Percentiles rank a stretch among this genome's conserved stretches.
phyloP scores from a whole-genome alignment of 2,329 filamentous ascomycete genomes.

The Ilyonectria robusta region DNA sequence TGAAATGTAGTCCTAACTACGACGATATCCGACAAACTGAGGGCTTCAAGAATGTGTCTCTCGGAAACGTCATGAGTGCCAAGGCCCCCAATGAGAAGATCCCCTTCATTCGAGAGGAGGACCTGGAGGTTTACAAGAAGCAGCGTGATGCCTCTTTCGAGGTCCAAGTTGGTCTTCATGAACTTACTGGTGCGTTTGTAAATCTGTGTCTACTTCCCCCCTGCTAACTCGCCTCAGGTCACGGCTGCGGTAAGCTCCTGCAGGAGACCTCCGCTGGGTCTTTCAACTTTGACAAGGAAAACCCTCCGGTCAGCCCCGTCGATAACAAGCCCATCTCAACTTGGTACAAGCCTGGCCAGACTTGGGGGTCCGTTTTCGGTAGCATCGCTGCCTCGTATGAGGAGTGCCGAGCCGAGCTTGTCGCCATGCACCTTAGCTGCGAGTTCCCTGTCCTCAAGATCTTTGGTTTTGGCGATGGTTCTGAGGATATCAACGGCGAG shows the following conservation, averaged over 20 bases:
- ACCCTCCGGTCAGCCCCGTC: slow-evolving; percentile 86
- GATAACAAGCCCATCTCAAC: slow-evolving; percentile 81
- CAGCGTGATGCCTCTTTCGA: slow-evolving; percentile 92
- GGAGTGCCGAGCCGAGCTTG: slow-evolving; percentile 94
- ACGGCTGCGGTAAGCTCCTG: slow-evolving; percentile 93
- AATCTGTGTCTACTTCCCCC: too few species aligned
- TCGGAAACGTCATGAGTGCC: slow-evolving; percentile 93
- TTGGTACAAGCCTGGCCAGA: slow-evolving; percentile 96
- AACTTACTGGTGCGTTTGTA: slow-evolving; percentile 70
- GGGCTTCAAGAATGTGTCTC: slow-evolving; percentile 93
- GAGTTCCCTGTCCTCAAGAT: slow-evolving; percentile 91
- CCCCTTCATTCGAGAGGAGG: slow-evolving; percentile 86
- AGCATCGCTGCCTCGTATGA: slow-evolving; percentile 90
- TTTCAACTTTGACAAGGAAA: slow-evolving; percentile 90
- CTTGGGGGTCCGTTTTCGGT: slow-evolving; percentile 94
- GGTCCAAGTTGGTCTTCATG: slow-evolving; percentile 95
- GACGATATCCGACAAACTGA: slow-evolving; percentile 85
- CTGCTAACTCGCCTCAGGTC: slow-evolving; percentile 63
- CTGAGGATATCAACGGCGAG: slow-evolving; percentile 77
- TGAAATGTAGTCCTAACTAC: slow-evolving; percentile 68
- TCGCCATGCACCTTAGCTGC: slow-evolving; percentile 91
- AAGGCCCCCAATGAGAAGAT: slow-evolving; percentile 94
- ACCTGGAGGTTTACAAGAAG: slow-evolving; percentile 83
- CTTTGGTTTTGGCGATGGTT: slow-evolving; percentile 90
- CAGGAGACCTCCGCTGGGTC: slow-evolving; percentile 87